Base-by-base conservation (phyloP, 805 yeast genomes). In the Deakozyma indianensis region DNA sequence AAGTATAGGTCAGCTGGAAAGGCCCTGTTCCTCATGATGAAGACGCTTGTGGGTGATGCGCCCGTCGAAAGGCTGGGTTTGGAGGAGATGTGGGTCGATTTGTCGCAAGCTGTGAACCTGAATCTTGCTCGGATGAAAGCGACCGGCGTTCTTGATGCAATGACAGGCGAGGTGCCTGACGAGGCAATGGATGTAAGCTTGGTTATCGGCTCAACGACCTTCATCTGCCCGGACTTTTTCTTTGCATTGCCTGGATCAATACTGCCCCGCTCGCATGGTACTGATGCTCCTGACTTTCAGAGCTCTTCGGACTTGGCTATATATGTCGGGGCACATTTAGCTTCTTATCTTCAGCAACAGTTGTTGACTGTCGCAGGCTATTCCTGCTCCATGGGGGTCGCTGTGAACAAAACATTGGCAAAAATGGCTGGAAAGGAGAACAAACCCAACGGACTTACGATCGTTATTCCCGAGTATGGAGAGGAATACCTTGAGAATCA, bases 31-130 rank as follows among this genome's bases (percentile, higher is more conserved):
- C 42, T 46, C 11, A 55, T 53, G 51, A 49, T 59, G 18, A 49
- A 48, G 23, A 43, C 35, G 20, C 11, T 51, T 5, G 46, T 55
- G 15, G 45, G 43, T n/a, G 51, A 49, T 1, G 38, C 43, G 2
- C 54, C 56, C 2, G 53, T 59, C 7, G 64, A 60, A 41, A 50
- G 65, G 22, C 50, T 60, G 7, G 65, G 65, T 2, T 54, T 60
- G 35, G 65, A 60, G 43, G 65, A 60, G 48, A 44, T 60, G 51
- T 47, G 61, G 46, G 45, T 59, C 14, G 64, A 60, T 32, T 18
- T 60, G 16, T 48, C 56, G 3, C 48, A 29, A 2, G 27, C 42
- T 3, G 53, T 60, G 2, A 48, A 47, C 1, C 35, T 18, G 27
- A 52, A 50, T 41, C 22, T 47, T 24, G 35, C 29, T 3, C 20